phyloP scores from a whole-genome alignment of 2,329 filamentous ascomycete species.

The Apiospora malaysiana region DNA sequence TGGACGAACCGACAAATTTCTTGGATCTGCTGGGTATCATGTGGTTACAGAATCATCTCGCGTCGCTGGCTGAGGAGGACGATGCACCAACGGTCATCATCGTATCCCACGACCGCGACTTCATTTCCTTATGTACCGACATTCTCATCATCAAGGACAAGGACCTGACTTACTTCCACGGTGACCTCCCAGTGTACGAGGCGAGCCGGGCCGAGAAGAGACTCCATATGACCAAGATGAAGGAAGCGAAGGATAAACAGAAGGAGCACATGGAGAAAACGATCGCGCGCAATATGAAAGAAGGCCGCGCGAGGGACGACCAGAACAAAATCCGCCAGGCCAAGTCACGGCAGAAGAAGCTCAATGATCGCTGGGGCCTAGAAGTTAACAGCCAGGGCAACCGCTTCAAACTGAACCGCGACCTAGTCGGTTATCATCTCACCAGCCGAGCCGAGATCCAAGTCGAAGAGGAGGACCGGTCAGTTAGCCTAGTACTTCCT shows the following conservation, averaged over 20 bases:
- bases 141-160: constrained; percentile 78
- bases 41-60: constrained; percentile 80
- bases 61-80: constrained; percentile 56
- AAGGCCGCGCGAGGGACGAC: constrained; percentile 78
- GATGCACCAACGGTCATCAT: constrained; percentile 72
- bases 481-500: constrained; percentile 63
- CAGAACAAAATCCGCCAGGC: constrained; percentile 87
- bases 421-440: constrained; percentile 67
- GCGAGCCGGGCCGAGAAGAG: constrained; percentile 70
- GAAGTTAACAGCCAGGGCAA: constrained; percentile 74
- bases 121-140: constrained; percentile 78
- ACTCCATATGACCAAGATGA: constrained; percentile 73
- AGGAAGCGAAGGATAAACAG: constrained; percentile 81
- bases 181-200: constrained; percentile 76
- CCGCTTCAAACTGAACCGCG: constrained; percentile 81
- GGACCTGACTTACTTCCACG: constrained; percentile 74
- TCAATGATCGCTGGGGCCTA: constrained; percentile 81
- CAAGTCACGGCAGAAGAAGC: constrained; percentile 82
- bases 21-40: constrained; percentile 83
- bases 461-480: constrained; percentile 66
- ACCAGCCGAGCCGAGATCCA: constrained; percentile 71
- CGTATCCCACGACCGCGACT: constrained; percentile 85
- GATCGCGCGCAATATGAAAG: constrained; percentile 75
- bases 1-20: constrained; percentile 90
- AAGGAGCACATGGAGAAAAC: constrained; percentile 81